Evolutionary conservation across 768 basidiomycete species (phyloP), one percentile per base, ranked within the genome.

Genomic region (Omphalotus guepiniiformis): DNA sequence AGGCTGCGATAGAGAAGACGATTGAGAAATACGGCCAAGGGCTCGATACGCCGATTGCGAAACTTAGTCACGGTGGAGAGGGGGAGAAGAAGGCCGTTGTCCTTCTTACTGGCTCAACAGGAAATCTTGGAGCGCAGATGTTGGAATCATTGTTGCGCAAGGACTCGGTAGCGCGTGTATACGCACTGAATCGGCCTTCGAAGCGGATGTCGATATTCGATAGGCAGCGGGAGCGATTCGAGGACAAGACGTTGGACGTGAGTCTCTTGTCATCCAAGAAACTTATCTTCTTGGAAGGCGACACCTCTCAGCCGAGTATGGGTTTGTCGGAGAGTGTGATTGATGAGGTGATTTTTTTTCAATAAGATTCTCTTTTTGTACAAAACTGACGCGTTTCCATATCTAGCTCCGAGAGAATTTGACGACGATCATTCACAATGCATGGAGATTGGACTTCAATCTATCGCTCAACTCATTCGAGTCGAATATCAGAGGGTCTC

Each of bases 391-490:
- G 4, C 11, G 13, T 6, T 15, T 34, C 12, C n/a, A 18, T 13
- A 32, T 22, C n/a, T 19, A 67, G 59, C 55, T 69, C 25, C 51
- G 53, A 6, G 23, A 43, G n/a, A 60, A 58, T 22, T 58, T 67
- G 11, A 72, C 69, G 12, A 64, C 62, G 25, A 59, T 74, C 53
- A 64, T 71, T 15, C 67, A 71, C 53, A 69, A 69, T 29, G 65
- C 55, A 18, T 58, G 57, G 55, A 36, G 50, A 5, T 38, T 70
- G 16, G 60, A 68, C 47, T 69, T 81, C 60, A 76, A 76, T 46
- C 64, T 78, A 1, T 65, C 69, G 8, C 57, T 80, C 23, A 58
- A 66, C 1, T 77, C 76, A 3, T 81, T 80, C 44, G 77, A 80
- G 49, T 53, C 69, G 2, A 72, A 77, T 52, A 60, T 81, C 30